Percentiles rank a stretch among this genome's conserved stretches.
phyloP scores from a whole-genome alignment of 2,329 filamentous ascomycete species.

The Pseudocercospora fijiensis region DNA sequence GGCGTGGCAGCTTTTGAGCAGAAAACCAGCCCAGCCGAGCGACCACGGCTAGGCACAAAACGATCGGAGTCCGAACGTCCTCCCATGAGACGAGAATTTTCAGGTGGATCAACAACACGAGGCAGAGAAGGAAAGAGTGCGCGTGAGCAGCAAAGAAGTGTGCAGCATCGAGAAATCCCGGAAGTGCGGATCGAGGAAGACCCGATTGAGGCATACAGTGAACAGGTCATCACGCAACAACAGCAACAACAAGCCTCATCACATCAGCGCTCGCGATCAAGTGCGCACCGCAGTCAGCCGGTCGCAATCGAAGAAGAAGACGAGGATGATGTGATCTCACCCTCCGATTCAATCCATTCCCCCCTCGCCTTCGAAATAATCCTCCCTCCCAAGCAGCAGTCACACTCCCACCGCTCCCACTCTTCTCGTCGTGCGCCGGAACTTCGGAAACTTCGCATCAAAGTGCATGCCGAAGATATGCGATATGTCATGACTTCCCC shows the following conservation, averaged over 20 bases:
- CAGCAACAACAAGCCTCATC: conserved; percentile 8
- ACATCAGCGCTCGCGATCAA: conserved; percentile 35
- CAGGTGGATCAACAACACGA: conserved; percentile 26
- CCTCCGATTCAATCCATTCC: conserved; percentile 31
- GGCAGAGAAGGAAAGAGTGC: conserved; percentile 23
- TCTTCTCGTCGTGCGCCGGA: conserved; percentile 55
- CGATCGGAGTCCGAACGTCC: conserved; percentile 49
- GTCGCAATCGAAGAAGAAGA: conserved; percentile 76
- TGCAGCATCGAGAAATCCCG: conserved; percentile 60
- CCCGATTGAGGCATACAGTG: conserved; percentile 40
- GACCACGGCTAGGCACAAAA: conserved; percentile 41
- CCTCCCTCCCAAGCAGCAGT: conserved; percentile 40
- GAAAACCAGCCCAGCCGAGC: conserved; percentile 22
- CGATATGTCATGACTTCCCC: conserved; percentile 85
- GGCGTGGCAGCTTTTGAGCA: conserved; percentile 51
- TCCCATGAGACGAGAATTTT: conserved; percentile 38
- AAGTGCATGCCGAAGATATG: conserved; percentile 87
- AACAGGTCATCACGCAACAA: conserved; percentile 22
- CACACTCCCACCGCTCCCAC: conserved; percentile 45
- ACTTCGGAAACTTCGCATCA: conserved; percentile 76
- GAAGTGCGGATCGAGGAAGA: conserved; percentile 60
- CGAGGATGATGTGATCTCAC: conserved; percentile 52
- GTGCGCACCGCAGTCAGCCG: conserved; percentile 46
- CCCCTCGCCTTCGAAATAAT: conserved; percentile 59
- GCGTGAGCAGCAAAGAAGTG: conserved; percentile 49